These are phyloP conservation scores for Fusarium odoratissimum DNA, from an alignment of 2,329 filamentous ascomycete species.

Conservation along the genomic window DNA sequence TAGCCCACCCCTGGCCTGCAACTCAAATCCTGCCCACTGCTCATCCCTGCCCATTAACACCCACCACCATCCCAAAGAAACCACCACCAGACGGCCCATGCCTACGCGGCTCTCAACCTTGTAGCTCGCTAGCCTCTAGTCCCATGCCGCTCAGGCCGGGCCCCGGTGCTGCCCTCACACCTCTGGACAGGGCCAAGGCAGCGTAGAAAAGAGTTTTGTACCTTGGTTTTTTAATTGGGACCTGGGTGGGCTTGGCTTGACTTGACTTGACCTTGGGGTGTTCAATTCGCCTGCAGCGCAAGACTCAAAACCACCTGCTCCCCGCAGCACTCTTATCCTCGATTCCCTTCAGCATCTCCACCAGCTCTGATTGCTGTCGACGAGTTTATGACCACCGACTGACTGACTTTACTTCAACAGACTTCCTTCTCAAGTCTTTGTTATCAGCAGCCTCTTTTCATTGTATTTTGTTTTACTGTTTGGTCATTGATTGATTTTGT, in stretches of 20 bases:
- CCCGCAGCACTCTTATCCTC: slow-evolving; percentile 38
- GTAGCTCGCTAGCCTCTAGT: slow-evolving; percentile 38
- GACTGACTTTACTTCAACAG: slow-evolving; percentile 25
- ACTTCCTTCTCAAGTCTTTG: slow-evolving; percentile 12
- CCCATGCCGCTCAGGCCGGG: slow-evolving; percentile 45
- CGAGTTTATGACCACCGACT: slow-evolving; percentile 40
- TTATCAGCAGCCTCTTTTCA: slow-evolving; percentile 40
- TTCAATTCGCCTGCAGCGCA: slow-evolving; percentile 1
- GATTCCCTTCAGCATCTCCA: slow-evolving; percentile 36
- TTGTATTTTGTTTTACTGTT: slow-evolving; percentile 16
- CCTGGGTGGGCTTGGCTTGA: background rate
- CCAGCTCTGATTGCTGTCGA: slow-evolving; percentile 43
- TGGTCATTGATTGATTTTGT: slow-evolving; percentile 6
- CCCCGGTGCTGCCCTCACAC: slow-evolving; percentile 36
- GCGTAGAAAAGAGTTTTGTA: slow-evolving; percentile 23
- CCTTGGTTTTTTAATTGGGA: slow-evolving; percentile 30
- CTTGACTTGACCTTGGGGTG: background rate
- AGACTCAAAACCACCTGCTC: slow-evolving; percentile 45
- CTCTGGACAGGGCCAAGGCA: slow-evolving; percentile 24
- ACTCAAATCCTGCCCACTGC: slow-evolving; percentile 36
- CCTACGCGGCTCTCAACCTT: slow-evolving; percentile 48
- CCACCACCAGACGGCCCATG: slow-evolving; percentile 41
- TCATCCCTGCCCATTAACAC: slow-evolving; percentile 37
- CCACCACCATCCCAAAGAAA: slow-evolving; percentile 26
- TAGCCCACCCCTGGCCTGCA: slow-evolving; percentile 34